Evolutionary conservation across 345 rosid genomes (phyloP).

Genomic region (Moricandia arvensis): DNA sequence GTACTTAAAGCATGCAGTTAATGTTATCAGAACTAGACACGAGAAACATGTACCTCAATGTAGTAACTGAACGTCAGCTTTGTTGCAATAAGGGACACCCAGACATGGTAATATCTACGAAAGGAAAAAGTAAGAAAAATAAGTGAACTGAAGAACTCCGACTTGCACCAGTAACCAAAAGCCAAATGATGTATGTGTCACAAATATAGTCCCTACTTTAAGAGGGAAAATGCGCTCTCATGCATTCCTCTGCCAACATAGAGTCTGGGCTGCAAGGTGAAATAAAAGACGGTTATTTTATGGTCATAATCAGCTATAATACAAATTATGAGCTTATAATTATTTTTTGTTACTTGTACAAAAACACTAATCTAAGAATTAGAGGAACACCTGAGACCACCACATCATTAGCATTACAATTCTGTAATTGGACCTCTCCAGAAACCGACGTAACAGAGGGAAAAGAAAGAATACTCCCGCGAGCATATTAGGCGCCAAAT

Average conservation of each 20-base stretch:
- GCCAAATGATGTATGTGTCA: background rate
- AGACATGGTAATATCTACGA: constrained; percentile 84
- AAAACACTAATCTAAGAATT: background rate
- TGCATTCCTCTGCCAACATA: constrained; percentile 99
- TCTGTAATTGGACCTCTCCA: constrained; percentile 84
- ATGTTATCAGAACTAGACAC: background rate
- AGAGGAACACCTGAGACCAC: constrained; percentile 93
- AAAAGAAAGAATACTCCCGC: constrained; percentile 84
- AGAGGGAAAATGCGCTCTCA: constrained; percentile 85
- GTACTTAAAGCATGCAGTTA: constrained; percentile 4
- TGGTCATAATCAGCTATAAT: constrained; percentile 9
- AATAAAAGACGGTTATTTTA: constrained; percentile 6
- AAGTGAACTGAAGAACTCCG: constrained; percentile 15
- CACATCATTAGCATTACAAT: constrained; percentile 98
- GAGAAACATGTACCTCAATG: constrained; percentile 66
- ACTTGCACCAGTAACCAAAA: constrained; percentile 12
- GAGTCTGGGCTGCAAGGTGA: constrained; percentile 80
- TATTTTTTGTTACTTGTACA: background rate
- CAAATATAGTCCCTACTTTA: constrained; percentile 61
- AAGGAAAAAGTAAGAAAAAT: constrained; percentile 22
- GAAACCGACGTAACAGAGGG: constrained; percentile 88
- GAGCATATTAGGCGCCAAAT: constrained; percentile 91
- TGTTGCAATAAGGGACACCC: constrained; percentile 80
- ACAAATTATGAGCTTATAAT: background rate
- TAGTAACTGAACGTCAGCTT: constrained; percentile 96